Conservation (phyloP, 2,329 filamentous ascomycete genomes). For the Neonectria sp. region DNA sequence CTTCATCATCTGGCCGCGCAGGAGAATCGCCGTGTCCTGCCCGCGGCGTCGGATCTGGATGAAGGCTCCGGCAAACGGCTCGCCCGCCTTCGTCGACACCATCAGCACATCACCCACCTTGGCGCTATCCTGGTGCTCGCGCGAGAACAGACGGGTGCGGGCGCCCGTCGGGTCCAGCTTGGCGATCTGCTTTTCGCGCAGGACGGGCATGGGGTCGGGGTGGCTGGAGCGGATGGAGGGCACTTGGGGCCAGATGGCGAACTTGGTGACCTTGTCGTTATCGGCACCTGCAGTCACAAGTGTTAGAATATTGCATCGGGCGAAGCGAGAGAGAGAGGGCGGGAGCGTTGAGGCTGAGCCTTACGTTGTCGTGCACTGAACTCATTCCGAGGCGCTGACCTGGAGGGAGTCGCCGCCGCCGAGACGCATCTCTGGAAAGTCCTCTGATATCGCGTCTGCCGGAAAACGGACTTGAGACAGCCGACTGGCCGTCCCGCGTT, state of each 20-base stretch:
- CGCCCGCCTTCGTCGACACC: slow-evolving; percentile 83
- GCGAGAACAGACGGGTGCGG: slow-evolving; percentile 85
- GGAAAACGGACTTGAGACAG: slow-evolving; percentile 77
- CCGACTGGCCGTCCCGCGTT: slow-evolving; percentile 76
- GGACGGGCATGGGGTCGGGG: slow-evolving; percentile 77
- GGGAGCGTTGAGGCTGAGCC: slow-evolving; percentile 28
- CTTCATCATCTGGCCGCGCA: slow-evolving; percentile 88
- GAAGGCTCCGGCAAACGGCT: slow-evolving; percentile 92
- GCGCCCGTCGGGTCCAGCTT: slow-evolving; percentile 88
- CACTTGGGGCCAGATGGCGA: slow-evolving; percentile 70
- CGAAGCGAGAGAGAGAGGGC: background rate
- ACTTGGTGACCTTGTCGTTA: slow-evolving; percentile 55
- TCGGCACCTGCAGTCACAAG: slow-evolving; percentile 49
- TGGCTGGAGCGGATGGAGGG: slow-evolving; percentile 69
- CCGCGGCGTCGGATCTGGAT: slow-evolving; percentile 90
- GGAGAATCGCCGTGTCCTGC: slow-evolving; percentile 88
- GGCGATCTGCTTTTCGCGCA: slow-evolving; percentile 79
- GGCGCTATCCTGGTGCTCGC: slow-evolving; percentile 82
- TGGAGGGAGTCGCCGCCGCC: slow-evolving; percentile 47
- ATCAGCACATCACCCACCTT: slow-evolving; percentile 92
- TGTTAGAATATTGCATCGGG: slow-evolving; percentile 31
- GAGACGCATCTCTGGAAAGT: slow-evolving; percentile 63
- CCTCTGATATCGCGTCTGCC: slow-evolving; percentile 69
- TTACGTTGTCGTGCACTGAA: slow-evolving; percentile 55
- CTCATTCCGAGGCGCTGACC: slow-evolving; percentile 41